These are phyloP conservation scores for Starmerella bombi DNA, from an alignment of 805 yeast genomes.

Conservation along the genomic window DNA sequence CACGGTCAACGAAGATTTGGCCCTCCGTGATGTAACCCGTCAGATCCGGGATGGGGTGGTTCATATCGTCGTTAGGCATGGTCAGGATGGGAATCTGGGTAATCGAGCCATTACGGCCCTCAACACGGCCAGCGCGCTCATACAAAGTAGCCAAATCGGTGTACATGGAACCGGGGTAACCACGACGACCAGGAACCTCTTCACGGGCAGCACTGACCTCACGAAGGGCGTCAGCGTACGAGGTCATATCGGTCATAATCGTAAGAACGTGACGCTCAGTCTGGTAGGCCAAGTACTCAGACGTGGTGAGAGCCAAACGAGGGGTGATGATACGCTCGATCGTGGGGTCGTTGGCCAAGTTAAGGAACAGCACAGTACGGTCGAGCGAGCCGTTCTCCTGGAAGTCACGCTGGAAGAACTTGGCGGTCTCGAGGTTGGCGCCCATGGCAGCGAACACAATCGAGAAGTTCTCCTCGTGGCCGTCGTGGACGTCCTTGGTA, in stretches of 20 bases:
- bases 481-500: conserved; percentile 98
- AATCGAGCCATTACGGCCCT: conserved; percentile 98
- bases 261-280: conserved; percentile 98
- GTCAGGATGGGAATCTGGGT: conserved; percentile 98
- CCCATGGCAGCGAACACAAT: conserved; percentile 99
- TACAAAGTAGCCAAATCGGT: conserved; percentile 97
- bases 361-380: conserved; percentile 91
- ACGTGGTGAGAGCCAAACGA: conserved; percentile 95
- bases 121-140: conserved; percentile 99
- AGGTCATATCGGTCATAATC: conserved; percentile 96
- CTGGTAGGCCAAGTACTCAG: conserved; percentile 96
- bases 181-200: conserved; percentile 99
- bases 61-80: conserved; percentile 99
- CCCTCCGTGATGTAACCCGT: conserved; percentile 99
- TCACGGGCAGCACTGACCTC: conserved; percentile 99
- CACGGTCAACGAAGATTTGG: conserved; percentile 95
- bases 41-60: conserved; percentile 99
- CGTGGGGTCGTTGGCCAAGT: conserved; percentile 98
- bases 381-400: conserved; percentile 98
- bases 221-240: conserved; percentile 99
- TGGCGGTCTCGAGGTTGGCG: conserved; percentile 94
- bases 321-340: conserved; percentile 99
- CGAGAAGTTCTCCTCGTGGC: conserved; percentile 98
- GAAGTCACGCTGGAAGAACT: conserved; percentile 98
- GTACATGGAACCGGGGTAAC: conserved; percentile 99